Base-by-base conservation (phyloP, 176 grass and related monocot species). In the Thalia dealbata region DNA sequence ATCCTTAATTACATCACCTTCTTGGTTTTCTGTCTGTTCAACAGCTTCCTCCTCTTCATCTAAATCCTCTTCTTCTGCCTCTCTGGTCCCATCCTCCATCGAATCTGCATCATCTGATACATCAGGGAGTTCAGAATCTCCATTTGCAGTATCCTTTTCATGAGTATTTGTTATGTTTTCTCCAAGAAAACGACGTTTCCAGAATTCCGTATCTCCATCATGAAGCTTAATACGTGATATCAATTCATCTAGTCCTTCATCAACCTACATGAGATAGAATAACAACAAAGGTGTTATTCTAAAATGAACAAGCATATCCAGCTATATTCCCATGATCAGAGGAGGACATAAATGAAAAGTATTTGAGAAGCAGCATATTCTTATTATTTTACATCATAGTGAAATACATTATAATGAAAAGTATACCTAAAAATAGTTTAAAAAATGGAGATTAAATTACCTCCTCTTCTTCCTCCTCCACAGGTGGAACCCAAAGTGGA, bases 161-260 rank as follows among this genome's bases (percentile, higher is more conserved):
- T 81, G 84, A 78, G 85, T 66, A 75, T 82, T 68, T 51, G 85
- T 90, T 73, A 75, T 76, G 70, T 80, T 92, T 87, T 96, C 89
- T 70, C 93, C 93, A 74, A 96, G 78, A 67, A 96, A 96, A 78
- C 93, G 89, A 3, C 82, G 76, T 79, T 83, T 92, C 93, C 93
- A 96, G 50, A 87, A 96, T 41, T 96, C 93, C 21, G 93, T 96
- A 72, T 96, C 90, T 73, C 93, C 93, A 72, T 96, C 93, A 88
- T 96, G 70, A 71, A 82, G 86, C 50, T 96, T 89, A 75, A 96
- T 90, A 69, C 93, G 82, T 80, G 89, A 88, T 61, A 96, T 89
- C 67, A 92, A 56, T 78, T 92, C 93, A 75, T 96, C 89, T 77
- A 96, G 60, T 45, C 78, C 84, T 79, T 90, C 87, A 58, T 96